These are phyloP conservation scores for Fusarium robinianum DNA, from an alignment of 2,329 filamentous ascomycete genomes.

Conservation along the genomic window DNA sequence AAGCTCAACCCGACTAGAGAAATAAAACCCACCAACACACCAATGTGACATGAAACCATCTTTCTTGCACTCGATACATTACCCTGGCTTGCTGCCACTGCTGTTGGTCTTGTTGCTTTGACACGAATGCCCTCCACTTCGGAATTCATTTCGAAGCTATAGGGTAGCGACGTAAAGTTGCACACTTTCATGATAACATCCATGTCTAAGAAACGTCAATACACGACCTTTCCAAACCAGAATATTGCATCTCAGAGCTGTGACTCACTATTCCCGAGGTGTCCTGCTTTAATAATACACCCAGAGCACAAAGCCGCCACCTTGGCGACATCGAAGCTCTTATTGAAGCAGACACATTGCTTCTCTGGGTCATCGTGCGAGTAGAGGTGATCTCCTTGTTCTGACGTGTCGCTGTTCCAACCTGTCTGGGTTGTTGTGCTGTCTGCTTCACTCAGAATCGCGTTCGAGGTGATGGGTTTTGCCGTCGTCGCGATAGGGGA, in stretches of 20 bases:
- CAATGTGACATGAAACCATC: background rate
- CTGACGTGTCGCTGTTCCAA: conserved; percentile 11
- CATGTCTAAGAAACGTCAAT: conserved; percentile 38
- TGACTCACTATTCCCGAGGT: conserved; percentile 41
- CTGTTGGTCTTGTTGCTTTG: conserved; percentile 38
- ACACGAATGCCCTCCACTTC: conserved; percentile 43
- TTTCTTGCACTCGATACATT: conserved; percentile 1
- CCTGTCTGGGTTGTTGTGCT: conserved; percentile 7
- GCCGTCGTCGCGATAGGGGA: conserved; percentile 11
- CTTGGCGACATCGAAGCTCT: conserved; percentile 46
- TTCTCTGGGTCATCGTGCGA: conserved; percentile 37
- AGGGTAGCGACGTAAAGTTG: conserved; percentile 39
- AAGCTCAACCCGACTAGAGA: conserved; percentile 11
- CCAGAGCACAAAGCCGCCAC: conserved; percentile 47
- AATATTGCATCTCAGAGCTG: background rate
- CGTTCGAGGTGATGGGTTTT: background rate
- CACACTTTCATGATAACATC: conserved; percentile 44
- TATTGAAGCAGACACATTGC: conserved; percentile 45
- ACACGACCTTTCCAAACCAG: background rate
- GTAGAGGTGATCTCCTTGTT: conserved; percentile 24
- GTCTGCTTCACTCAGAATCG: background rate
- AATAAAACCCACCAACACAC: conserved; percentile 3
- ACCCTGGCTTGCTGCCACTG: conserved; percentile 9
- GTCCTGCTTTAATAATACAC: conserved; percentile 42
- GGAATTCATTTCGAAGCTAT: conserved; percentile 39